Conservation (phyloP, 176 grass and related monocot genomes). For the sorghum (Sorghum bicolor) region DNA sequence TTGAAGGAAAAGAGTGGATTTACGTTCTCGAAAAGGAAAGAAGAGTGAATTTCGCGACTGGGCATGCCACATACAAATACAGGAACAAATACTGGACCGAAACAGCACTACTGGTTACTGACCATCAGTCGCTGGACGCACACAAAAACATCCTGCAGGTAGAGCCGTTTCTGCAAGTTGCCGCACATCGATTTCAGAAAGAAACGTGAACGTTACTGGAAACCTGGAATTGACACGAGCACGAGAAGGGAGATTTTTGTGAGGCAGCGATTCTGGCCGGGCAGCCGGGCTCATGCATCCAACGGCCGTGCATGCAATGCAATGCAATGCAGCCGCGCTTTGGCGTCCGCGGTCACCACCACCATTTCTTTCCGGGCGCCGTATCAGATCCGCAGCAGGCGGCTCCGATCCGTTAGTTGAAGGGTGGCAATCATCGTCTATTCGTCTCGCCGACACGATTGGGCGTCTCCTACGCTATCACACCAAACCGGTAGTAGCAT, state of each 20-base stretch:
- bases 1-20: neutral
- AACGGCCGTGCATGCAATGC: neutral
- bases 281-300: neutral
- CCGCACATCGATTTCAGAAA: neutral
- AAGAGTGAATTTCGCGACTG: too few species aligned
- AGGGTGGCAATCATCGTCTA: slow-evolving; percentile 50
- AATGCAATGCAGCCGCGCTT: too few species aligned
- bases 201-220: neutral
- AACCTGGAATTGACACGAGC: neutral
- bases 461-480: slow-evolving; percentile 33
- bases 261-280: neutral
- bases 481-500: neutral
- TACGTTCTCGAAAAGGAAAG: too few species aligned
- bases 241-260: neutral
- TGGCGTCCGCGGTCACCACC: neutral
- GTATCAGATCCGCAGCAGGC: neutral
- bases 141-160: neutral
- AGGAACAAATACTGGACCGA: neutral
- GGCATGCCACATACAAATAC: too few species aligned
- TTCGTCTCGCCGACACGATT: slow-evolving; percentile 35
- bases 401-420: slow-evolving; percentile 31
- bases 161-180: neutral
- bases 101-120: neutral
- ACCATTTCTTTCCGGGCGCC: neutral
- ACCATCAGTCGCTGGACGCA: neutral